These are phyloP conservation scores for Gossypium raimondii DNA, from an alignment of 345 rosid genomes.

Conservation along the genomic window DNA sequence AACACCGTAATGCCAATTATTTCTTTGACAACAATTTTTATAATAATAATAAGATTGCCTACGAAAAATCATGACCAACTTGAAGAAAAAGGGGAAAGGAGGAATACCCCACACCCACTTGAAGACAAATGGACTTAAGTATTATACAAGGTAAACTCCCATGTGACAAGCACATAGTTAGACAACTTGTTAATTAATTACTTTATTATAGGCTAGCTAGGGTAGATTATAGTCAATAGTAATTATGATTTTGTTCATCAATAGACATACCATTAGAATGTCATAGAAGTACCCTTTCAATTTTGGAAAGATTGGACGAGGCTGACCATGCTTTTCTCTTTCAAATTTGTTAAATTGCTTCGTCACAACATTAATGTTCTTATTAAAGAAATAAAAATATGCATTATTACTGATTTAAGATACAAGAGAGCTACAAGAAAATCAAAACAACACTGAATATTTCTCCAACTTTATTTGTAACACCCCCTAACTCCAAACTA, in stretches of 20 bases:
- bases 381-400: no score
- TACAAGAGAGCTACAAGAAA: no score
- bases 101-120: constrained; percentile 7
- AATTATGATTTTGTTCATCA: background rate
- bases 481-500: no score
- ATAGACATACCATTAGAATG: background rate
- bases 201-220: background rate
- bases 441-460: no score
- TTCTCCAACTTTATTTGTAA: no score
- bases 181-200: background rate
- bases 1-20: no score
- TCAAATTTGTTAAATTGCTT: no score
- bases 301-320: background rate
- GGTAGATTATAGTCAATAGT: background rate
- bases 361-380: no score
- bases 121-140: background rate
- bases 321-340: no score
- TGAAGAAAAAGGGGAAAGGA: background rate
- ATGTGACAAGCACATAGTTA: constrained; percentile 10
- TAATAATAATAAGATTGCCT: background rate
- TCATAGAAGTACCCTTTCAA: background rate
- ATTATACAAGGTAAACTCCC: background rate
- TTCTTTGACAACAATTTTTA: no score
- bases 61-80: background rate
- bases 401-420: no score